These are phyloP conservation scores for Rutstroemia sp. DNA, from an alignment of 2,329 filamentous ascomycete genomes.

Conservation along the genomic window DNA sequence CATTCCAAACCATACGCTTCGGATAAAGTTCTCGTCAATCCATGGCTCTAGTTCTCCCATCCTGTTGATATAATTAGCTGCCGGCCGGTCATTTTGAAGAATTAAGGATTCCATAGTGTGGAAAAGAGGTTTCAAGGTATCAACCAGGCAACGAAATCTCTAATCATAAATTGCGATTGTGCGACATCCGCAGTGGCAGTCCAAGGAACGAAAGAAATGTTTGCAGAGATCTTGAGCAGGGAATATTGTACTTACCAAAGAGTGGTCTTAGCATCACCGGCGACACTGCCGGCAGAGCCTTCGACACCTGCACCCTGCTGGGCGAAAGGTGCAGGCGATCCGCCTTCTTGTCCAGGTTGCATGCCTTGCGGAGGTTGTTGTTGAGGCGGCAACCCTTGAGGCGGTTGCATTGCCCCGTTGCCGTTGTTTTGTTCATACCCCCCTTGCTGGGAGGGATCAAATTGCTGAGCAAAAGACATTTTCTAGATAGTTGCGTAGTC, in stretches of 20 bases:
- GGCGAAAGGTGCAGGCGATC: conserved; percentile 43
- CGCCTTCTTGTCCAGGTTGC: conserved; percentile 50
- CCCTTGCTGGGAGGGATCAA: conserved; percentile 53
- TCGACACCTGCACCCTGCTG: conserved; percentile 32
- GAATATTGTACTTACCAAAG: conserved; percentile 36
- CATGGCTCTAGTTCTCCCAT: conserved; percentile 99
- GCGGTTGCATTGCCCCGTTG: conserved; percentile 35
- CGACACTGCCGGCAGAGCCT: conserved; percentile 29
- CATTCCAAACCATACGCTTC: conserved; percentile 84
- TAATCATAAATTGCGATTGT: conserved; percentile 16
- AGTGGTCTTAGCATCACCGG: conserved; percentile 47
- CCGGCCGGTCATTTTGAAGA: too few species aligned
- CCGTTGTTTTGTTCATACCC: conserved; percentile 40
- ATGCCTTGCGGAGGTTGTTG: conserved; percentile 20
- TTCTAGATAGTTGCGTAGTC: neutral
- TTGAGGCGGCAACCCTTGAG: conserved; percentile 39
- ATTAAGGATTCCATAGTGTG: too few species aligned
- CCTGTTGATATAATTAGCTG: conserved; percentile 42
- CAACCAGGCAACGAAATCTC: too few species aligned
- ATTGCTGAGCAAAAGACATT: conserved; percentile 20
- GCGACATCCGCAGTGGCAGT: neutral
- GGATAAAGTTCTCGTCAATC: conserved; percentile 99
- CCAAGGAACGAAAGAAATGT: conserved; percentile 30
- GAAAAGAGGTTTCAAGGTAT: too few species aligned
- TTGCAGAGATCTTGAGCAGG: neutral